Conservation (phyloP, 805 yeast genomes). For the Starmerella riodocensis region DNA sequence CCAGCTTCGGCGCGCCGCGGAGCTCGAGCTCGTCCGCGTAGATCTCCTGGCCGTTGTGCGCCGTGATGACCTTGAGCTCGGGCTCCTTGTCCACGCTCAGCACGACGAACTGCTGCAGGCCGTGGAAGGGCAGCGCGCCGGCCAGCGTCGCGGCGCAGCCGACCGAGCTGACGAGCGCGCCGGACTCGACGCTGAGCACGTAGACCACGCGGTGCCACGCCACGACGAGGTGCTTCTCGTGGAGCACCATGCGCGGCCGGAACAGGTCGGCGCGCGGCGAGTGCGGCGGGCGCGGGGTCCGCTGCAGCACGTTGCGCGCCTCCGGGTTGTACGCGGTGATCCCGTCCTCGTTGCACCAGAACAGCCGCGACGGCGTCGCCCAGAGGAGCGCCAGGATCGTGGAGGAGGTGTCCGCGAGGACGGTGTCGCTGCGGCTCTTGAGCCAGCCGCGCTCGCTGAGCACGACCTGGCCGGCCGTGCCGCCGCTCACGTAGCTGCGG, state of each 20-base stretch:
- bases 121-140: constrained; percentile 12
- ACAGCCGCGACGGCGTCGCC: constrained; percentile 39
- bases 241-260: constrained; percentile 54
- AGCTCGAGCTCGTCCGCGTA: constrained; percentile 69
- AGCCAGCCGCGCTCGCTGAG: constrained; percentile 75
- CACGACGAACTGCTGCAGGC: constrained; percentile 10
- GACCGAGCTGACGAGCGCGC: background rate
- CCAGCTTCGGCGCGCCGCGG: constrained; percentile 39
- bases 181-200: constrained; percentile 33
- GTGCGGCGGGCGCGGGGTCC: constrained; percentile 44
- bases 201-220: constrained; percentile 80
- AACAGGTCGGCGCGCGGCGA: constrained; percentile 60
- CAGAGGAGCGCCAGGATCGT: constrained; percentile 55
- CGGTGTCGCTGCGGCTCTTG: constrained; percentile 60
- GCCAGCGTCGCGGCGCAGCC: constrained; percentile 6
- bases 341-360: constrained; percentile 81
- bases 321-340: constrained; percentile 51
- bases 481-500: constrained; percentile 70
- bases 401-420: constrained; percentile 32
- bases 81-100: constrained; percentile 29
- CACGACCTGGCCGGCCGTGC: constrained; percentile 72
- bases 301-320: constrained; percentile 37
- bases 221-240: constrained; percentile 53
- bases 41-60: constrained; percentile 53
- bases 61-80: constrained; percentile 57